Conservation (phyloP, 345 rosid genomes). For the Brassica cretica region DNA sequence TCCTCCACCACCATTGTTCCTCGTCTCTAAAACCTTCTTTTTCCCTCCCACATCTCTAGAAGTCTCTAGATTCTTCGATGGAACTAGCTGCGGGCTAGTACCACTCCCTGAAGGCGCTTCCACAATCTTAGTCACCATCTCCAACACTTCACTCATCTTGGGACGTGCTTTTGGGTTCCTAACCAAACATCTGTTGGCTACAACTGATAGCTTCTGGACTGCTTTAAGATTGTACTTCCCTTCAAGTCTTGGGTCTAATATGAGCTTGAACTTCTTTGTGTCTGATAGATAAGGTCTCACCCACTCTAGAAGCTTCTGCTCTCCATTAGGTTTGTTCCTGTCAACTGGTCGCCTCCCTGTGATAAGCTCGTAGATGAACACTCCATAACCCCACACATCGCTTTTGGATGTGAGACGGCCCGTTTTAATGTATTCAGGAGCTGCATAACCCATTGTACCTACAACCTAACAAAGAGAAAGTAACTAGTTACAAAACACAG, state of each 20-base stretch:
- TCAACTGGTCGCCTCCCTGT: slow-evolving; percentile 87
- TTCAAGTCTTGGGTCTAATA: slow-evolving; percentile 72
- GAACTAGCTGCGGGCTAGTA: slow-evolving; percentile 42
- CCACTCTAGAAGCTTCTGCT: slow-evolving; percentile 60
- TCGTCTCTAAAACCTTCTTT: slow-evolving; percentile 41
- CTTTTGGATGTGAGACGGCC: slow-evolving; percentile 83
- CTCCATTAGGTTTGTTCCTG: slow-evolving; percentile 69
- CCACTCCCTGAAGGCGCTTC: slow-evolving; percentile 44
- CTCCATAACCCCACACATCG: slow-evolving; percentile 93
- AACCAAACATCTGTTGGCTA: slow-evolving; percentile 77
- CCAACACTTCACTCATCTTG: slow-evolving; percentile 88
- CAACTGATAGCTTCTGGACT: slow-evolving; percentile 58
- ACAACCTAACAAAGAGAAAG: slow-evolving; percentile 56
- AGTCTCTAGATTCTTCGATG: slow-evolving; percentile 43
- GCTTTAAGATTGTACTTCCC: slow-evolving; percentile 52
- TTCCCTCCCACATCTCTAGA: slow-evolving; percentile 28
- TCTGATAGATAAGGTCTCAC: slow-evolving; percentile 48
- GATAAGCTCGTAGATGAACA: slow-evolving; percentile 88
- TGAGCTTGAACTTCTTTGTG: slow-evolving; percentile 51
- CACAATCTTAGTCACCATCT: slow-evolving; percentile 56
- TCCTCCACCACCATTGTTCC: neutral
- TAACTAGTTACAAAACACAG: neutral
- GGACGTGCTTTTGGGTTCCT: slow-evolving; percentile 78
- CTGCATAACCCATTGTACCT: slow-evolving; percentile 92
- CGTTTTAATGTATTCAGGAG: slow-evolving; percentile 83